Evolutionary conservation across 2,329 filamentous ascomycete genomes (phyloP).

Genomic region (Escovopsis sp.): DNA sequence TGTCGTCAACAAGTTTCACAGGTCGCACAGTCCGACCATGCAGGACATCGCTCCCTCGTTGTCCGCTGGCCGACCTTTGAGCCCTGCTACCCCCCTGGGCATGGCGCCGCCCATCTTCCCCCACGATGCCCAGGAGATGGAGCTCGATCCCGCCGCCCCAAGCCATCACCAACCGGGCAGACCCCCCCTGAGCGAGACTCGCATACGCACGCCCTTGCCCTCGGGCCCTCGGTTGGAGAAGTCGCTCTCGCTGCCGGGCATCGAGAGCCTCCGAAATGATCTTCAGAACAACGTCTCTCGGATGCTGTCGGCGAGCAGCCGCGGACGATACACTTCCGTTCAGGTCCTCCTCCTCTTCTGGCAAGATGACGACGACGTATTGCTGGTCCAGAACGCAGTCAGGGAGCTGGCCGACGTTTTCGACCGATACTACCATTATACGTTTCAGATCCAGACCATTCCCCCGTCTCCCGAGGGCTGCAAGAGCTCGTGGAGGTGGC

Average conservation of each 20-base stretch:
- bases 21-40: slow-evolving; percentile 34
- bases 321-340: slow-evolving; percentile 37
- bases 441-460: slow-evolving; percentile 31
- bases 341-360: slow-evolving; percentile 39
- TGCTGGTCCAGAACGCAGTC: slow-evolving; percentile 24
- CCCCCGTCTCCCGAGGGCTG: slow-evolving; percentile 31
- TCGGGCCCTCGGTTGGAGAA: slow-evolving; percentile 40
- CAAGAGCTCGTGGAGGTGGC: slow-evolving; percentile 37
- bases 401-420: slow-evolving; percentile 35
- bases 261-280: slow-evolving; percentile 35
- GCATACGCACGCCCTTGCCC: slow-evolving; percentile 40
- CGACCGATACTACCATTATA: slow-evolving; percentile 36
- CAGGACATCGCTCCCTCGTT: slow-evolving; percentile 31
- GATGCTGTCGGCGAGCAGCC: slow-evolving; percentile 33
- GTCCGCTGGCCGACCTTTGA: slow-evolving; percentile 28
- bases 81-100: slow-evolving; percentile 25
- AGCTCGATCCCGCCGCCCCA: slow-evolving; percentile 28
- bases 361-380: slow-evolving; percentile 35
- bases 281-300: slow-evolving; percentile 34
- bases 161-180: slow-evolving; percentile 21
- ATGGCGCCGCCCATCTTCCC: slow-evolving; percentile 24
- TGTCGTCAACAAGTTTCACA: slow-evolving; percentile 36
- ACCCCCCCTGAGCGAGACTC: slow-evolving; percentile 28
- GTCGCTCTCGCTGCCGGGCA: slow-evolving; percentile 31
- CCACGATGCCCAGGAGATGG: slow-evolving; percentile 38